These are phyloP conservation scores for Populus nigra DNA, from an alignment of 345 rosid species.

Conservation along the genomic window DNA sequence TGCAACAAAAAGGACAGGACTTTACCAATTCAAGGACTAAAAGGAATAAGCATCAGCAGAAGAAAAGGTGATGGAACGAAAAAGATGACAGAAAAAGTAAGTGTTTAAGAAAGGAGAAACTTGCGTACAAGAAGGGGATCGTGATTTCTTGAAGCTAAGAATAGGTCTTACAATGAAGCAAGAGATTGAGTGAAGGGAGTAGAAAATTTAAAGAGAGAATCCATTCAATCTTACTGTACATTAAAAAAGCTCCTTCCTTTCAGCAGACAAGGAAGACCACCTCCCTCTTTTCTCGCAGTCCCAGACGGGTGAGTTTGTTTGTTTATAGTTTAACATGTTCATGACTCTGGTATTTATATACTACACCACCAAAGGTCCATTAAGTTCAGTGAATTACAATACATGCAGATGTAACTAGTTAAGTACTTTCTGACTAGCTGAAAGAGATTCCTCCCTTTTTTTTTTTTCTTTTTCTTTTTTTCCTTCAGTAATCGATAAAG, in stretches of 20 bases:
- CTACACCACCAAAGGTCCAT: no score
- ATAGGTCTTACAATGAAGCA: constrained; percentile 38
- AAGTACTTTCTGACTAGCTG: no score
- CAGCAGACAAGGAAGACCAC: not conserved
- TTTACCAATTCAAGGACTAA: constrained; percentile 19
- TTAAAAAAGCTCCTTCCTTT: not conserved
- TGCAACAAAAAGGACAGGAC: constrained; percentile 25
- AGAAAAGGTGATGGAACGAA: constrained; percentile 3
- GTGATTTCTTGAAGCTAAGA: constrained; percentile 54
- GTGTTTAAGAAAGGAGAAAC: constrained; percentile 41
- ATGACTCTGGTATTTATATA: no score
- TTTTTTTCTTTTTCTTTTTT: no score
- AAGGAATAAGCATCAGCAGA: constrained; percentile 8
- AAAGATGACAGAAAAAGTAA: constrained; percentile 1
- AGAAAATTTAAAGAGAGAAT: constrained; percentile 14
- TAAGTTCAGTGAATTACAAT: no score
- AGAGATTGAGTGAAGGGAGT: constrained; percentile 46
- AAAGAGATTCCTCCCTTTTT: no score
- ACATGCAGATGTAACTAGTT: no score
- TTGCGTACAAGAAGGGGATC: constrained; percentile 55
- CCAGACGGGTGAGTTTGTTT: not conserved
- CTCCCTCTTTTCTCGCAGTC: not conserved
- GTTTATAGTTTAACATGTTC: no score
- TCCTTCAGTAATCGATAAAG: no score
- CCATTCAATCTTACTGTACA: no score